Base-by-base conservation (phyloP, 139 green algal species). In the Chlamydomonas incerta region DNA sequence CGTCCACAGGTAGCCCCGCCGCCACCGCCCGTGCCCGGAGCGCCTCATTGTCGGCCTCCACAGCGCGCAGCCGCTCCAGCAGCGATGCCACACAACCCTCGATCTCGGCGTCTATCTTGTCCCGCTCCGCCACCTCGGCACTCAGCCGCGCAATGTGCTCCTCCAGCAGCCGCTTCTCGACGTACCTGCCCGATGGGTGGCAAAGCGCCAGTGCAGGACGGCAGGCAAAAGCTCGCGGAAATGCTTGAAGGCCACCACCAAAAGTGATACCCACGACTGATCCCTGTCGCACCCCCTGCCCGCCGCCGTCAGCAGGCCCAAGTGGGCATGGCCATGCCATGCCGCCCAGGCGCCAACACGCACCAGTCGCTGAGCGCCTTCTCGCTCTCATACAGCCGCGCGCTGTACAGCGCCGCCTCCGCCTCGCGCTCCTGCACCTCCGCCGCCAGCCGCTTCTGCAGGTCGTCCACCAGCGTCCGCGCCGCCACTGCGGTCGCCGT, bases 401-500 rank as follows among this genome's bases (percentile, higher is more conserved):
- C 86, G 82, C 85, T 91, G 86, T 91, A 93, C 73, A 93, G 62
- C 31, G 88, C 88, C 29, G 90, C 88, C 74, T 93, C 90, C 57
- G 87, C 86, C 62, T 93, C 90, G 9, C 90, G 88, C 90, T 93
- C 88, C 62, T 87, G 47, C 24, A 91, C 71, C 82, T 93, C 90
- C 47, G 87, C 79, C 14, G 23, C 58, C n/a, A 93, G 76, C 29
- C 90, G 87, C 37, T 62, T 31, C 41, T 83, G 77, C 57, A 91
- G 67, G n/a, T 91, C 83, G 1, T 29, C 72, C 68, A 93, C 58
- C 69, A 90, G 60, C 35, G 3, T 67, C 0, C 34, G 46, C 24
- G 86, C 77, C 17, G 41, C 63, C 63, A 34, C 60, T 6, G 75
- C 57, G 23, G 24, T 24, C 35, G 55, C 80, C 62, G 46, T n/a